Conservation (phyloP, 1,284 basidiomycete species). For the Leccinum colubrinum region DNA sequence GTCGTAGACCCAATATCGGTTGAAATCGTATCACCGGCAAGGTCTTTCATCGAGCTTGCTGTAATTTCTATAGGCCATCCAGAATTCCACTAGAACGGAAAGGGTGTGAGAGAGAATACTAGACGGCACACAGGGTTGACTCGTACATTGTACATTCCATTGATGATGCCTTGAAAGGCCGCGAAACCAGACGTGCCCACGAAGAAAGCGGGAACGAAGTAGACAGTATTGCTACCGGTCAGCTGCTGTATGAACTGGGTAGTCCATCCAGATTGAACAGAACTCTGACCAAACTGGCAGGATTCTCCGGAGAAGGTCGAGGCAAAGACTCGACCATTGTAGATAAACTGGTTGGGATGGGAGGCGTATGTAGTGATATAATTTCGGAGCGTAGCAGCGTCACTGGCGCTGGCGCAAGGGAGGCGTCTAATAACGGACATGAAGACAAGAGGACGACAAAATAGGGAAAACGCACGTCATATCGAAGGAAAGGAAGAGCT, state of each 20-base stretch:
- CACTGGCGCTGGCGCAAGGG: slow-evolving; percentile 52
- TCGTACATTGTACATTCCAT: slow-evolving; percentile 62
- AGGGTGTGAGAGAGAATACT: slow-evolving; percentile 1
- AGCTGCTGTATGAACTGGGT: slow-evolving; percentile 54
- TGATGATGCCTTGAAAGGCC: slow-evolving; percentile 47
- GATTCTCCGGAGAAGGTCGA: slow-evolving; percentile 80
- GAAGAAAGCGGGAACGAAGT: slow-evolving; percentile 70
- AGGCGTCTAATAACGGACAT: slow-evolving; percentile 41
- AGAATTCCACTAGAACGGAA: slow-evolving; percentile 54
- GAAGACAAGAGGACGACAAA: not conserved
- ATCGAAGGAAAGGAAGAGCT: slow-evolving; percentile 79
- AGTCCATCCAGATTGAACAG: slow-evolving; percentile 53
- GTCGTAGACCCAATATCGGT: slow-evolving; percentile 45
- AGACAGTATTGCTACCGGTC: slow-evolving; percentile 45
- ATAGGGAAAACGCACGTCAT: slow-evolving; percentile 54
- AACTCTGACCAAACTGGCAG: slow-evolving; percentile 66
- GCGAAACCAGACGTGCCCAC: slow-evolving; percentile 51
- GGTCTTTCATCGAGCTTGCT: slow-evolving; percentile 37
- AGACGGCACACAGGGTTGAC: not conserved
- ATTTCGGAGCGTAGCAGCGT: slow-evolving; percentile 55
- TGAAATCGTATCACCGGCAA: slow-evolving; percentile 31
- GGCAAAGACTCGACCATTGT: slow-evolving; percentile 59
- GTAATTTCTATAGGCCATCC: slow-evolving; percentile 63
- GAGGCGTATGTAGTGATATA: slow-evolving; percentile 57
- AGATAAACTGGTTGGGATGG: slow-evolving; percentile 65